A percentile compares a stretch with the other conserved stretches of the same genome.
Evolutionary conservation across 768 basidiomycete species (phyloP).

Genomic region (Lactarius indigo): DNA sequence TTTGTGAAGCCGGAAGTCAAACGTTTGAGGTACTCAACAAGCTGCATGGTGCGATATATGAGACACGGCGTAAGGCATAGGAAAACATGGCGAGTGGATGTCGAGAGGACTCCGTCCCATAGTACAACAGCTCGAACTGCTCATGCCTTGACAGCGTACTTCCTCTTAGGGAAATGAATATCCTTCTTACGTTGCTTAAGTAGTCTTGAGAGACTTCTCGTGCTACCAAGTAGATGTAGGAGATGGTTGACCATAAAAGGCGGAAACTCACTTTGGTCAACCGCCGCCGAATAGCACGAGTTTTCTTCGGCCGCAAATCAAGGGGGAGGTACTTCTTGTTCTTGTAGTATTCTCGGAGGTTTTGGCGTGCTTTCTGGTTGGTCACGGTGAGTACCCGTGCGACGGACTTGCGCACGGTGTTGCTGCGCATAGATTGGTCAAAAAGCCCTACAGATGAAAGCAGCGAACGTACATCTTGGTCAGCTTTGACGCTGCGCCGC

Average conservation of each 20-base stretch:
- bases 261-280: conserved; percentile 70
- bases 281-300: conserved; percentile 94
- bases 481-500: conserved; percentile 91
- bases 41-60: conserved; percentile 20
- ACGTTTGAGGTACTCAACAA: conserved; percentile 10
- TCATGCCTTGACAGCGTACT: conserved; percentile 95
- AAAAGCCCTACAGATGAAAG: not conserved
- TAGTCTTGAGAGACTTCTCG: conserved; percentile 82
- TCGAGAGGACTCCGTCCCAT: conserved; percentile 30
- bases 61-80: conserved; percentile 31
- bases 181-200: conserved; percentile 94
- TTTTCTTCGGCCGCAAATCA: conserved; percentile 97
- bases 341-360: conserved; percentile 98
- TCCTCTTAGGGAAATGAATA: conserved; percentile 87
- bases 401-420: conserved; percentile 96
- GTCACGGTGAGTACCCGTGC: conserved; percentile 97
- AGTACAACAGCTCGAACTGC: conserved; percentile 24
- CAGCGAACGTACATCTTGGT: conserved; percentile 83
- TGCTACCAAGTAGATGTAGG: conserved; percentile 45
- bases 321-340: conserved; percentile 94
- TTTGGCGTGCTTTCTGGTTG: conserved; percentile 97
- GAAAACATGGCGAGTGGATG: conserved; percentile 32
- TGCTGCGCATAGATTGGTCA: conserved; percentile 45
- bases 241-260: not conserved
- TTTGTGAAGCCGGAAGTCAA: not conserved